phyloP scores from a whole-genome alignment of 495 filamentous ascomycete genomes.

The Hypoxylon crocopeplum region DNA sequence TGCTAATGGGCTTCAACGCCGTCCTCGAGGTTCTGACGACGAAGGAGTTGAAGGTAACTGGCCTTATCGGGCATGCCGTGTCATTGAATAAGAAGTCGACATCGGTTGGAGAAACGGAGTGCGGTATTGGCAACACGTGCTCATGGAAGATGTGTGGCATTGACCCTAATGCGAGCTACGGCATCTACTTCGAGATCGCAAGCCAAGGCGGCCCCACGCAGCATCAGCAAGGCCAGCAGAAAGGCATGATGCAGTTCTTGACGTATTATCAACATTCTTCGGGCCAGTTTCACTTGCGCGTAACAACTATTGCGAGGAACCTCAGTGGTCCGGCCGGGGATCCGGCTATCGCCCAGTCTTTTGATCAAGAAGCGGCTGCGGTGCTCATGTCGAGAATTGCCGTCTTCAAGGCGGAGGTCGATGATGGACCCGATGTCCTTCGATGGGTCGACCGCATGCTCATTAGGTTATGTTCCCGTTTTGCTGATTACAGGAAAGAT shows the following conservation, averaged over 20 bases:
- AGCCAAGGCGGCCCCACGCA: constrained; percentile 89
- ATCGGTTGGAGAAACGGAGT: constrained; percentile 97
- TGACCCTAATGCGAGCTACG: constrained; percentile 91
- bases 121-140: constrained; percentile 98
- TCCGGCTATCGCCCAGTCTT: constrained; percentile 95
- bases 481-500: constrained; percentile 98
- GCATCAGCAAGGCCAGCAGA: constrained; percentile 84
- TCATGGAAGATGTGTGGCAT: constrained; percentile 99
- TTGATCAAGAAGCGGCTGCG: constrained; percentile 97
- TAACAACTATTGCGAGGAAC: constrained; percentile 91
- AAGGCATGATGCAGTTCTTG: constrained; percentile 97
- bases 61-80: constrained; percentile 95
- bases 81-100: constrained; percentile 98
- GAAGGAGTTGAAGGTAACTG: constrained; percentile 98
- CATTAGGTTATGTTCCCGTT: constrained; percentile 93
- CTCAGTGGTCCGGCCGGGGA: constrained; percentile 95
- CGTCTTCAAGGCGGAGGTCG: constrained; percentile 98
- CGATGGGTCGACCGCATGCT: constrained; percentile 99
- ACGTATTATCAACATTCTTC: constrained; percentile 99
- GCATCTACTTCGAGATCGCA: constrained; percentile 97
- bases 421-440: constrained; percentile 98
- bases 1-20: constrained; percentile 98
- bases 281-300: constrained; percentile 92
- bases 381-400: constrained; percentile 98
- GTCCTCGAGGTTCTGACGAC: constrained; percentile 96